Evolutionary conservation across 2,329 filamentous ascomycete genomes (phyloP).

Genomic region (Fusarium caatingaense): DNA sequence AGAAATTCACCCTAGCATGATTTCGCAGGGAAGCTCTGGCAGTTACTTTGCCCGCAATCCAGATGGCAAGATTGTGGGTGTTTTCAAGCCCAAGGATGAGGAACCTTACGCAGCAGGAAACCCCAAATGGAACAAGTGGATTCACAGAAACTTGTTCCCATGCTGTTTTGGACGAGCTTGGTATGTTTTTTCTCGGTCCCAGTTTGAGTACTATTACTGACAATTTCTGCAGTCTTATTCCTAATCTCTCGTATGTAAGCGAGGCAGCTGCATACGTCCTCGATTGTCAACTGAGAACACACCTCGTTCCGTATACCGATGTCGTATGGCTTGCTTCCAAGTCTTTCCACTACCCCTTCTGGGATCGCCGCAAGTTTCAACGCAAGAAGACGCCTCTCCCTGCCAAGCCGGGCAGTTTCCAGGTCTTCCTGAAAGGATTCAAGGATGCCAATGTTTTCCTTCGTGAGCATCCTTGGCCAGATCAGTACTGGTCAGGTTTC

Average conservation of each 20-base stretch:
- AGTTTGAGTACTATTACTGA: constrained; percentile 19
- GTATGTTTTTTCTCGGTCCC: constrained; percentile 53
- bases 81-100: constrained; percentile 99
- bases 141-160: constrained; percentile 95
- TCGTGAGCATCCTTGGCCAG: constrained; percentile 95
- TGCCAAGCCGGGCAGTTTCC: constrained; percentile 93
- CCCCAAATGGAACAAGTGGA: constrained; percentile 99
- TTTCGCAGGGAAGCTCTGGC: constrained; percentile 95
- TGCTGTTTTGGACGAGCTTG: constrained; percentile 97
- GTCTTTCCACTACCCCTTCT: constrained; percentile 98
- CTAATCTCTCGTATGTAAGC: constrained; percentile 96
- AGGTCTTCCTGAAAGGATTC: constrained; percentile 96
- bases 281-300: constrained; percentile 87
- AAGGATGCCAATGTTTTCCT: constrained; percentile 97
- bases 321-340: constrained; percentile 95
- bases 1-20: constrained; percentile 93
- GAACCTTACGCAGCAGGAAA: constrained; percentile 97
- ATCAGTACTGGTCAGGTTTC: constrained; percentile 81
- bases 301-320: constrained; percentile 96
- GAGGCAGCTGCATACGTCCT: constrained; percentile 97
- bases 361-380: constrained; percentile 90
- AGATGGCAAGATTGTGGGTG: constrained; percentile 93
- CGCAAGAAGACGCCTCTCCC: constrained; percentile 88
- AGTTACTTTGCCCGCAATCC: constrained; percentile 96
- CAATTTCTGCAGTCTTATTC: constrained; percentile 74